These are phyloP conservation scores for Sclerotinia trifoliorum DNA, from an alignment of 2,329 filamentous ascomycete genomes.

Conservation along the genomic window DNA sequence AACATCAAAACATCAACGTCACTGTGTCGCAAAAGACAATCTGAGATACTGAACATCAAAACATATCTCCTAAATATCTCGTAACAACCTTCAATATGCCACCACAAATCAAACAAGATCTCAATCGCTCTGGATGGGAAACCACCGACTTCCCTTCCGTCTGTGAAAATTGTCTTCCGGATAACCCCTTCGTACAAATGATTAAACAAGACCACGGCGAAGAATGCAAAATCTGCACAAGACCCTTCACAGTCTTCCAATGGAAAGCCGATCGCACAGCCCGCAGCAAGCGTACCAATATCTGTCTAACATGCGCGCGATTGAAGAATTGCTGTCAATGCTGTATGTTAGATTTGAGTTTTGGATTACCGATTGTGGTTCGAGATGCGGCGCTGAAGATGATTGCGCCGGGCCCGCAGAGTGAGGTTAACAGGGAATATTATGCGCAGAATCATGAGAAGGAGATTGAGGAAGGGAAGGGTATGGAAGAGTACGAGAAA, in stretches of 20 bases:
- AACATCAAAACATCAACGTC: neutral
- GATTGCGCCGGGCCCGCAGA: constrained; percentile 89
- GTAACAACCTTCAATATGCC: constrained; percentile 57
- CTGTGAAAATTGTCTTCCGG: constrained; percentile 88
- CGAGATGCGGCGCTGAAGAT: constrained; percentile 97
- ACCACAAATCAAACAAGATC: constrained; percentile 91
- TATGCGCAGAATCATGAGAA: constrained; percentile 97
- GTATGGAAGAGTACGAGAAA: constrained; percentile 89
- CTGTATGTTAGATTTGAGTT: constrained; percentile 97
- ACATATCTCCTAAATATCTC: neutral
- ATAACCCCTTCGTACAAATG: constrained; percentile 99
- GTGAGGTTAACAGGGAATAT: constrained; percentile 92
- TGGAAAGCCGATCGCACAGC: constrained; percentile 93
- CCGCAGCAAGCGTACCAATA: constrained; percentile 89
- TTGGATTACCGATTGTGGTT: constrained; percentile 90
- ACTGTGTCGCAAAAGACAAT: constrained; percentile 11
- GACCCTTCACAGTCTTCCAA: constrained; percentile 91
- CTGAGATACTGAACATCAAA: neutral
- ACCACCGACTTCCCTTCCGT: constrained; percentile 86
- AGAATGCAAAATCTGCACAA: constrained; percentile 71
- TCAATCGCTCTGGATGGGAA: constrained; percentile 96
- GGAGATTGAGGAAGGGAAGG: constrained; percentile 88
- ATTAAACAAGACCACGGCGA: constrained; percentile 92
- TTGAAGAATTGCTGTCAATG: constrained; percentile 99
- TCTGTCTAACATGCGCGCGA: constrained; percentile 93